Percentiles rank a stretch among this genome's conserved stretches.
Conservation (phyloP, 1,284 basidiomycete genomes). For the Meripilus lineatus region DNA sequence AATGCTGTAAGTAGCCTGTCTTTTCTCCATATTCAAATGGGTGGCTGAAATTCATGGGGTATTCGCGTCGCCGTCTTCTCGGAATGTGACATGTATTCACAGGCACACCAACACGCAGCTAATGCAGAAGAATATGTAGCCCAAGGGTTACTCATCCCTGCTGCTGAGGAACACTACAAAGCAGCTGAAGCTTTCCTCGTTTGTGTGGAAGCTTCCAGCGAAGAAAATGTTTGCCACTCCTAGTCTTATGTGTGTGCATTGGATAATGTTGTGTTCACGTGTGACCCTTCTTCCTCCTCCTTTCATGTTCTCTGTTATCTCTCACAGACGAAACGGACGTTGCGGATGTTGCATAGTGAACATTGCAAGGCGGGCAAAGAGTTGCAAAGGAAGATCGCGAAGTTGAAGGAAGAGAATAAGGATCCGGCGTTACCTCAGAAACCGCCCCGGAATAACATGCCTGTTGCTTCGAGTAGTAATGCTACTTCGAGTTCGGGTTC, state of each 20-base stretch:
- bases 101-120: conserved; percentile 80
- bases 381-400: conserved; percentile 61
- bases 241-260: conserved; percentile 2
- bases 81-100: conserved; percentile 6
- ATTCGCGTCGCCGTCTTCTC: conserved; percentile 1
- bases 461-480: conserved; percentile 14
- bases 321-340: conserved; percentile 74
- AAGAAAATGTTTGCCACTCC: conserved; percentile 54
- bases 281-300: conserved; percentile 9
- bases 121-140: conserved; percentile 67
- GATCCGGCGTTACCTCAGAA: conserved; percentile 55
- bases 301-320: too few species aligned
- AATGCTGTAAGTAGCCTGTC: conserved; percentile 24
- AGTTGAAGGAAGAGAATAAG: conserved; percentile 66
- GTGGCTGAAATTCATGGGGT: too few species aligned
- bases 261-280: conserved; percentile 8
- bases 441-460: conserved; percentile 15
- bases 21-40: too few species aligned
- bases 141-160: conserved; percentile 61
- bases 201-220: conserved; percentile 63
- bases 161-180: conserved; percentile 58
- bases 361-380: conserved; percentile 66
- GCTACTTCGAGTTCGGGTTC: conserved; percentile 13
- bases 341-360: conserved; percentile 68
- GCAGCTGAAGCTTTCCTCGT: conserved; percentile 70